Percentiles rank a stretch among this genome's conserved stretches.
phyloP scores from a whole-genome alignment of 176 grass and related monocot genomes.

The Elymus sibiricus region DNA sequence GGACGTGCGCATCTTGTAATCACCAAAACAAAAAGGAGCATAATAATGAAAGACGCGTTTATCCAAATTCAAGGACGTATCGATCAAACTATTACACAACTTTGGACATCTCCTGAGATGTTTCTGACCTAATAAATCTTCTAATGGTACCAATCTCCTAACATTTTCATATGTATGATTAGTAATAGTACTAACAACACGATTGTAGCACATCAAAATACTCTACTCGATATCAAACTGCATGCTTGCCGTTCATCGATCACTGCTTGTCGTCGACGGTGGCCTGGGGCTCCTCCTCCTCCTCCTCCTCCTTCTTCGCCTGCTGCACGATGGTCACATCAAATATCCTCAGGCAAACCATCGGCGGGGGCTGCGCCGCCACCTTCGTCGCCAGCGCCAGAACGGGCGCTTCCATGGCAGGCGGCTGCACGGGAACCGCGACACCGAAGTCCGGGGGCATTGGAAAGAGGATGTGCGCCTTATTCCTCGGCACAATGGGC shows the following conservation, averaged over 20 bases:
- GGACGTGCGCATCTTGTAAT: too few species aligned
- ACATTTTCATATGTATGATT: neutral
- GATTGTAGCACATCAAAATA: too few species aligned
- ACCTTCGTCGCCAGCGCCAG: too few species aligned
- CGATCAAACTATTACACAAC: neutral
- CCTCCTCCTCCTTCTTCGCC: neutral
- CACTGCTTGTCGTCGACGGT: neutral
- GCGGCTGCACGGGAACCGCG: too few species aligned
- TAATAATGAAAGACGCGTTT: neutral
- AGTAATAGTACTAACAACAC: too few species aligned
- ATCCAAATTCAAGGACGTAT: neutral
- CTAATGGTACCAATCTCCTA: neutral
- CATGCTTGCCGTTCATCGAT: neutral
- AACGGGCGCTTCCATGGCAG: neutral
- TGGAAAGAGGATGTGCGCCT: too few species aligned
- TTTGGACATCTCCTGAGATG: neutral
- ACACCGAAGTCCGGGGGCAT: too few species aligned
- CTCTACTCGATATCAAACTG: too few species aligned
- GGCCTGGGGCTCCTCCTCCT: too few species aligned
- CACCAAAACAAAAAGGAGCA: too few species aligned
- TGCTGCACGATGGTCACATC: neutral
- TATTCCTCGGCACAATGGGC: conserved; percentile 7
- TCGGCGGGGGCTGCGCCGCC: too few species aligned
- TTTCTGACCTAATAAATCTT: neutral
- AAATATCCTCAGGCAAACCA: neutral